These are phyloP conservation scores for Lactifluus volemus DNA, from an alignment of 768 basidiomycete species.

Conservation along the genomic window DNA sequence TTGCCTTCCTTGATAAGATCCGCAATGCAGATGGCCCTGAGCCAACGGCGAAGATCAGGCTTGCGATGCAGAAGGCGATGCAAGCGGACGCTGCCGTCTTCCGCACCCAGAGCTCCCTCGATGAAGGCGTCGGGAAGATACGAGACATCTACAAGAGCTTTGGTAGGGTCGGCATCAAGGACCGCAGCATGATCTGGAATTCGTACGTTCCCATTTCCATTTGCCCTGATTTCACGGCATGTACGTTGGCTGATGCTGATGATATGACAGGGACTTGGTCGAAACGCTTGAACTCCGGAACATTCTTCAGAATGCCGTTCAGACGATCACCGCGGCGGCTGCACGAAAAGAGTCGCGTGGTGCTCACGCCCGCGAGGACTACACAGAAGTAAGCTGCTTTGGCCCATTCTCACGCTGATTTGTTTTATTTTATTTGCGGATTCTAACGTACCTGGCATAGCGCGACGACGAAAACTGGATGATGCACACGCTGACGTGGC, in stretches of 20 bases:
- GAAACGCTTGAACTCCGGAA: constrained; percentile 98
- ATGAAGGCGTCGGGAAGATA: constrained; percentile 88
- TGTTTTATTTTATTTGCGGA: not conserved
- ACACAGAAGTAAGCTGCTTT: constrained; percentile 59
- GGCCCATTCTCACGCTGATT: not conserved
- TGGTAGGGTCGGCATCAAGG: constrained; percentile 90
- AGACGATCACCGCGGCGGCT: constrained; percentile 88
- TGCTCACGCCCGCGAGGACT: constrained; percentile 98
- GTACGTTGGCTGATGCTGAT: not conserved
- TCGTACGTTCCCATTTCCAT: constrained; percentile 50
- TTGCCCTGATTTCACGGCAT: not conserved
- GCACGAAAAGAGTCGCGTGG: constrained; percentile 97
- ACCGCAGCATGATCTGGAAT: constrained; percentile 99
- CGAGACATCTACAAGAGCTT: constrained; percentile 81
- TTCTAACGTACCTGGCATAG: constrained; percentile 28
- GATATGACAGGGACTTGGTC: constrained; percentile 66
- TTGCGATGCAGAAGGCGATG: constrained; percentile 99
- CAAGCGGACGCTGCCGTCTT: constrained; percentile 97
- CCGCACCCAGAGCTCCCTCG: constrained; percentile 84
- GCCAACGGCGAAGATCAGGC: constrained; percentile 81
- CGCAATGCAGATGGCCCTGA: constrained; percentile 75
- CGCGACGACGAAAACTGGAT: constrained; percentile 94
- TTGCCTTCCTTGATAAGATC: constrained; percentile 85
- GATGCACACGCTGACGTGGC: constrained; percentile 95
- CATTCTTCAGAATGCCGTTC: constrained; percentile 88